Conservation (phyloP, 1,284 basidiomycete genomes). For the Ganoderma meredithae region DNA sequence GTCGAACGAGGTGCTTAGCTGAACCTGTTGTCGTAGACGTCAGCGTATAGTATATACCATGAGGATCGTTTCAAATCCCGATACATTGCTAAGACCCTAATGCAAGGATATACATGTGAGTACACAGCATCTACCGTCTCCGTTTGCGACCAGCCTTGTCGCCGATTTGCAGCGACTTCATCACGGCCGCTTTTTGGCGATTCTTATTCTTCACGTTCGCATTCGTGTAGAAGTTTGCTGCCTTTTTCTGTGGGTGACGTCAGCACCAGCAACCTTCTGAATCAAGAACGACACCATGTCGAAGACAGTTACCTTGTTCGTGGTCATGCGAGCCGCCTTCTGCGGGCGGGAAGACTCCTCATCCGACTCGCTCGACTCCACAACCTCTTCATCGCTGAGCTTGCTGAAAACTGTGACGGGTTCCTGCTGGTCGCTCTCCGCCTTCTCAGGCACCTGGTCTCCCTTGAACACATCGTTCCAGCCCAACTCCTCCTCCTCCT, state of each 20-base stretch:
- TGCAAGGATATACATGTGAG: slow-evolving; percentile 4
- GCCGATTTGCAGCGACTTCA: slow-evolving; percentile 46
- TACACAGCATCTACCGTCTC: slow-evolving; percentile 17
- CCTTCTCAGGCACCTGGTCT: slow-evolving; percentile 30
- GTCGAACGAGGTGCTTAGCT: neutral
- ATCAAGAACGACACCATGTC: neutral
- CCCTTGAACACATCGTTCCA: slow-evolving; percentile 75
- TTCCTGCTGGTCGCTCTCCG: slow-evolving; percentile 26
- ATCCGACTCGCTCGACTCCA: slow-evolving; percentile 15
- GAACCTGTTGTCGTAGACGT: neutral
- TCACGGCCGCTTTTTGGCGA: slow-evolving; percentile 63
- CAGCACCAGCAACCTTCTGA: neutral
- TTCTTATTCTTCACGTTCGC: slow-evolving; percentile 93
- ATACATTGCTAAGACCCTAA: neutral
- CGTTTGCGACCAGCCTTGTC: slow-evolving; percentile 27
- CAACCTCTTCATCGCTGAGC: slow-evolving; percentile 26
- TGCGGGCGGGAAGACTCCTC: slow-evolving; percentile 34
- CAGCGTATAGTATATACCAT: neutral
- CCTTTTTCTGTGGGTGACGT: slow-evolving; percentile 69
- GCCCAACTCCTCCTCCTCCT: slow-evolving; percentile 54
- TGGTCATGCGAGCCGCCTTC: slow-evolving; percentile 87
- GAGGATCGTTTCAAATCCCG: neutral
- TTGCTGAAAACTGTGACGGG: slow-evolving; percentile 33
- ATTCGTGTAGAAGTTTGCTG: slow-evolving; percentile 89
- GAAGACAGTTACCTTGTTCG: slow-evolving; percentile 71